Evolutionary conservation across 345 rosid genomes (phyloP).

Genomic region (Psidium friedrichsthalianum): DNA sequence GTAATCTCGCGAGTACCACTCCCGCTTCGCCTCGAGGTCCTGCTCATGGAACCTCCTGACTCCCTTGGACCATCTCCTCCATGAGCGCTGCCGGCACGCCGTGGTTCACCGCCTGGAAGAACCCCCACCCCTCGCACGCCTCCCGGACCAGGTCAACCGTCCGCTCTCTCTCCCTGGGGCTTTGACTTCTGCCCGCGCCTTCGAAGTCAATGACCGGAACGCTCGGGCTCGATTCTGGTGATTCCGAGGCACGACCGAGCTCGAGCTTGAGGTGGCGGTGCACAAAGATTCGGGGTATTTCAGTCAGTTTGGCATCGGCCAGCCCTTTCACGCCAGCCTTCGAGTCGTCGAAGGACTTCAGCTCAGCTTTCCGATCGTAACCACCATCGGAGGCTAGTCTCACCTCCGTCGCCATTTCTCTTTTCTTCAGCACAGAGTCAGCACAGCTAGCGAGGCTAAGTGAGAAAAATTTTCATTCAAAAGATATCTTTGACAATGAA

Average conservation of each 20-base stretch:
- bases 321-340: neutral
- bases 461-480: neutral
- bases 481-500: neutral
- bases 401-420: neutral
- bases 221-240: neutral
- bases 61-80: slow-evolving; percentile 17
- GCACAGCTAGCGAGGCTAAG: neutral
- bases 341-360: neutral
- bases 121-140: slow-evolving; percentile 36
- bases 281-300: neutral
- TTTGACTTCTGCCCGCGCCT: neutral
- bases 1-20: slow-evolving; percentile 13
- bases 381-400: neutral
- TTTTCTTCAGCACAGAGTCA: neutral
- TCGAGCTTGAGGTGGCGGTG: neutral
- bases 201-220: slow-evolving; percentile 27
- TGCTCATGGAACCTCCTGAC: slow-evolving; percentile 23
- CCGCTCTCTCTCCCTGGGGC: neutral
- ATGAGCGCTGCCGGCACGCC: slow-evolving; percentile 13
- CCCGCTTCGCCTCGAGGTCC: slow-evolving; percentile 16
- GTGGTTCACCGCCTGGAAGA: slow-evolving; percentile 31
- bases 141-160: slow-evolving; percentile 3
- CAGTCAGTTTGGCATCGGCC: neutral
- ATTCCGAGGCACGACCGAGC: neutral
- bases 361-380: neutral